phyloP scores from a whole-genome alignment of 169 alveolate species.

The Amoebophrya sp. region DNA sequence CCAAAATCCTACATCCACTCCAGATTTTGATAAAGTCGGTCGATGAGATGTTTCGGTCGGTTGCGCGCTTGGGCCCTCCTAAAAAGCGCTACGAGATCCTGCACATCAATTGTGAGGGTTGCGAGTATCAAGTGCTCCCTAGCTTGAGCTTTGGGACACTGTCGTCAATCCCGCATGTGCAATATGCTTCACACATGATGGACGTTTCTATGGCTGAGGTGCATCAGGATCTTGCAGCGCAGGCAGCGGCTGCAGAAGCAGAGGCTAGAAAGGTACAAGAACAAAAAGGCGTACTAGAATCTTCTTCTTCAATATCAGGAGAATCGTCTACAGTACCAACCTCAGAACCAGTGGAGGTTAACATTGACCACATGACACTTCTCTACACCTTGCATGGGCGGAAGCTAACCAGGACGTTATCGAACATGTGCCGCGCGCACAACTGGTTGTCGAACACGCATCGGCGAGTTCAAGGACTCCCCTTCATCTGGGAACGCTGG shows the following conservation, averaged over 20 bases:
- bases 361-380: too few relatives aligned
- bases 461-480: not conserved
- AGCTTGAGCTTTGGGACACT: not conserved
- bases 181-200: not conserved
- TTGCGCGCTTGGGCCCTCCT: not conserved
- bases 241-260: not conserved
- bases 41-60: not conserved
- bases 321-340: too few relatives aligned
- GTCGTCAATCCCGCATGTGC: not conserved
- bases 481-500: slow-evolving; percentile 24
- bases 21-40: not conserved
- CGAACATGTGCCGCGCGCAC: not conserved
- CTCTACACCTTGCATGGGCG: too few relatives aligned
- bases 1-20: too few relatives aligned
- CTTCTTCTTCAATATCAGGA: too few relatives aligned
- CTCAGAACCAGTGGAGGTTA: too few relatives aligned
- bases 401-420: not conserved
- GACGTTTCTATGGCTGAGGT: not conserved
- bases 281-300: too few relatives aligned
- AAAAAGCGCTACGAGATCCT: not conserved
- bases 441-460: not conserved
- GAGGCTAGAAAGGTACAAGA: too few relatives aligned
- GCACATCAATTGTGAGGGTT: not conserved
- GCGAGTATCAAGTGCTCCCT: not conserved
- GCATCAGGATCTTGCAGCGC: not conserved